Percentiles rank a stretch among this genome's conserved stretches.
phyloP scores from a whole-genome alignment of 768 basidiomycete genomes.

The Pisolithus sp. region DNA sequence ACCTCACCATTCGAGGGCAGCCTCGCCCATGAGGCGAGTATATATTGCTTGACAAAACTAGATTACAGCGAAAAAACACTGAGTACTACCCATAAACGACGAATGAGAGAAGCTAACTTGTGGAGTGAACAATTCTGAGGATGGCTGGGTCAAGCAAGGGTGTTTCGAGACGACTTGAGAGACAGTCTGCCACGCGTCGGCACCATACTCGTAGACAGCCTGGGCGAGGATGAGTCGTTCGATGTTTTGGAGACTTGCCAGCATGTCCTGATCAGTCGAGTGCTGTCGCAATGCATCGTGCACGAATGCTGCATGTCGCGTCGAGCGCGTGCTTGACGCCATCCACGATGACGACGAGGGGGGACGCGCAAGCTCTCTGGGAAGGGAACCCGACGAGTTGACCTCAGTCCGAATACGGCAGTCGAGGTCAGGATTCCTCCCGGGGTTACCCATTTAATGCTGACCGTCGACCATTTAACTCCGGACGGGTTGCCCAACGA shows the following conservation, averaged over 20 bases:
- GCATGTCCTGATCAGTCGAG: not conserved
- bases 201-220: slow-evolving; percentile 77
- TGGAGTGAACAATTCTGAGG: slow-evolving; percentile 54
- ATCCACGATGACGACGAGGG: slow-evolving; percentile 9
- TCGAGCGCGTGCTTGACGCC: slow-evolving; percentile 29
- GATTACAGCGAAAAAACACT: slow-evolving; percentile 9
- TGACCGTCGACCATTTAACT: slow-evolving; percentile 19
- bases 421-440: not conserved
- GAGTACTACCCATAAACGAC: slow-evolving; percentile 11
- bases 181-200: slow-evolving; percentile 60
- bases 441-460: not conserved
- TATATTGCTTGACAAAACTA: slow-evolving; percentile 70
- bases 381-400: not conserved
- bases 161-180: slow-evolving; percentile 63
- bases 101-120: slow-evolving; percentile 40
- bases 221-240: slow-evolving; percentile 83
- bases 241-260: slow-evolving; percentile 30
- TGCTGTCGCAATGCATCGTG: no score
- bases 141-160: slow-evolving; percentile 58
- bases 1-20: slow-evolving; percentile 57
- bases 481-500: not conserved
- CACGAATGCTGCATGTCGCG: slow-evolving; percentile 10
- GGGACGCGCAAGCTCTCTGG: not conserved
- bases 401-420: slow-evolving; percentile 8
- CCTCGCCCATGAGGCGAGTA: slow-evolving; percentile 58